These are phyloP conservation scores for Talaromyces sp. DNA, from an alignment of 2,329 filamentous ascomycete genomes.

Conservation along the genomic window DNA sequence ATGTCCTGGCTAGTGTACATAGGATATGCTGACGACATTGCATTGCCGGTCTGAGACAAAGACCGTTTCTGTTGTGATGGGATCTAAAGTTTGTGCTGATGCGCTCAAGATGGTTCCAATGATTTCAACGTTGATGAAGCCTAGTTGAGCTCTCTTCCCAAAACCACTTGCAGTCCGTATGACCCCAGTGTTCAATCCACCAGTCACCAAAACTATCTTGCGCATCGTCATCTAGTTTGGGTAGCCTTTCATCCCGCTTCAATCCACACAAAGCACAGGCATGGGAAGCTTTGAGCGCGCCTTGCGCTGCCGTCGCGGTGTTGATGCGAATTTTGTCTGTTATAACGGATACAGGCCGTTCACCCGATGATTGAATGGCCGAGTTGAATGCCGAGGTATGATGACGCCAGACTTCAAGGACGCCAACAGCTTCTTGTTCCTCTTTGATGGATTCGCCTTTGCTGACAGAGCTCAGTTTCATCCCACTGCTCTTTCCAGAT, in stretches of 20 bases:
- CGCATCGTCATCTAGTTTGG: conserved; percentile 71
- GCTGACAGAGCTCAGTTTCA: conserved; percentile 88
- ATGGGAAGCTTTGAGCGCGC: conserved; percentile 71
- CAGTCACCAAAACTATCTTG: conserved; percentile 95
- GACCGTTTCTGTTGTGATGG: not conserved
- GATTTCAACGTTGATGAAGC: conserved; percentile 64
- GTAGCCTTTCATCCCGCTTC: conserved; percentile 79
- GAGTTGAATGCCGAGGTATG: conserved; percentile 73
- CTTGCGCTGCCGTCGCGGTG: conserved; percentile 59
- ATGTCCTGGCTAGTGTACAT: not conserved
- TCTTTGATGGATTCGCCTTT: conserved; percentile 79
- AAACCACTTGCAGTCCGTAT: conserved; percentile 75
- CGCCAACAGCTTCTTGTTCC: conserved; percentile 78
- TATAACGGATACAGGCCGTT: conserved; percentile 64
- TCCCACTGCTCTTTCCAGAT: conserved; percentile 69
- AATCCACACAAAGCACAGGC: conserved; percentile 83
- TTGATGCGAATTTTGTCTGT: conserved; percentile 67
- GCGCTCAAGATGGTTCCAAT: not conserved
- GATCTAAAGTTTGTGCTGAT: not conserved
- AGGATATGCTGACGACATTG: not conserved
- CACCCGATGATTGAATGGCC: conserved; percentile 47
- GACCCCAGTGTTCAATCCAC: conserved; percentile 90
- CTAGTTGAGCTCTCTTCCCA: conserved; percentile 75
- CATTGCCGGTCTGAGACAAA: not conserved
- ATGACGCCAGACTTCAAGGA: conserved; percentile 71